Evolutionary conservation across 768 basidiomycete genomes (phyloP).

Genomic region (Termitomyces sp.): DNA sequence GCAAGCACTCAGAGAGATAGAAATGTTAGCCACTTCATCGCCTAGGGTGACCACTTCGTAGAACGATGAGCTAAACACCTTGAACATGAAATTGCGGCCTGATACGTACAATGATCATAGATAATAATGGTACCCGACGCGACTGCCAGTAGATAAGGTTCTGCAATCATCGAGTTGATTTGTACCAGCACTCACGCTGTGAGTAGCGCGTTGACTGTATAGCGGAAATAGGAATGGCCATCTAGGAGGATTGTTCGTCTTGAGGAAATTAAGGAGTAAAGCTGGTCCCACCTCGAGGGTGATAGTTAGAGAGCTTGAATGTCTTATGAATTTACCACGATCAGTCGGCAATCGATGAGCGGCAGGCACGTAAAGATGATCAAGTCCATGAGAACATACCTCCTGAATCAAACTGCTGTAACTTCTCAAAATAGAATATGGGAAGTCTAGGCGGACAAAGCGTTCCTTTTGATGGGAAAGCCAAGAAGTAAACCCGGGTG

Average conservation of each 20-base stretch:
- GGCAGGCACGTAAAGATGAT: background rate
- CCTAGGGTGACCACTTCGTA: conserved; percentile 44
- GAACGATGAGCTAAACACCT: background rate
- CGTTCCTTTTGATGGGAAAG: background rate
- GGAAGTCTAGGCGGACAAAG: background rate
- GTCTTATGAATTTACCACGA: background rate
- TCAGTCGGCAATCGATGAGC: background rate
- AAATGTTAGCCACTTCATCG: conserved; percentile 37
- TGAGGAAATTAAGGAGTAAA: conserved; percentile 1
- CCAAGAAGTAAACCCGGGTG: background rate
- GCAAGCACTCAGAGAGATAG: background rate
- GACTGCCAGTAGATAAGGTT: conserved; percentile 29
- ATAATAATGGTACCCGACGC: conserved; percentile 47
- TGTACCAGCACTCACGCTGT: conserved; percentile 28
- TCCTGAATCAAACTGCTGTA: background rate
- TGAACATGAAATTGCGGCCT: background rate
- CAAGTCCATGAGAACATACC: background rate
- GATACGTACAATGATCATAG: conserved; percentile 46
- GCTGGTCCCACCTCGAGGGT: background rate
- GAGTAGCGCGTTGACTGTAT: conserved; percentile 36
- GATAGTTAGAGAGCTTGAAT: background rate
- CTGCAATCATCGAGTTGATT: background rate
- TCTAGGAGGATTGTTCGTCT: background rate
- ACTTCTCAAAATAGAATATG: background rate
- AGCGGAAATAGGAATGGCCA: conserved; percentile 17